These are phyloP conservation scores for Colletotrichum filicis DNA, from an alignment of 2,329 filamentous ascomycete species.

Conservation along the genomic window DNA sequence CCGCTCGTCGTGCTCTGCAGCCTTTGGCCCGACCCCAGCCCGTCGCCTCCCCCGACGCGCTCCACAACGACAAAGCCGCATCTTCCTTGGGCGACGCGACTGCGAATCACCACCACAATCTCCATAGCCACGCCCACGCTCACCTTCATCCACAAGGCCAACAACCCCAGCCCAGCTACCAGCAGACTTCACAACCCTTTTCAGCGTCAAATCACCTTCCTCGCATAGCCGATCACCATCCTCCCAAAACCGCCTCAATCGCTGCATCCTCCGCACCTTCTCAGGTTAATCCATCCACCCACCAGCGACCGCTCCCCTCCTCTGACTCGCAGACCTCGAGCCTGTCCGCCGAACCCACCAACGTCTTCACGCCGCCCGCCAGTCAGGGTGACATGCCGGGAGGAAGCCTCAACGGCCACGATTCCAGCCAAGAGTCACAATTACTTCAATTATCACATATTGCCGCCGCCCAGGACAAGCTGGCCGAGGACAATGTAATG, in stretches of 20 bases:
- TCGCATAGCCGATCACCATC: slow-evolving; percentile 31
- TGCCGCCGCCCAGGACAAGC: slow-evolving; percentile 64
- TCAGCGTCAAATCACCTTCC: not conserved
- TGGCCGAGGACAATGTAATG: slow-evolving; percentile 49
- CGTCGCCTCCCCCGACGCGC: slow-evolving; percentile 16
- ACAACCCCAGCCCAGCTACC: not conserved
- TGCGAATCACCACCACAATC: slow-evolving; percentile 24
- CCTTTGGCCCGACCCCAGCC: not conserved
- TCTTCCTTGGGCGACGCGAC: slow-evolving; percentile 31
- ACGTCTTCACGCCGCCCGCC: slow-evolving; percentile 43
- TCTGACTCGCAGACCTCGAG: slow-evolving; percentile 43
- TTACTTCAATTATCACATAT: slow-evolving; percentile 68
- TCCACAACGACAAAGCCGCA: slow-evolving; percentile 9
- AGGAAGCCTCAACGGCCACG: slow-evolving; percentile 47
- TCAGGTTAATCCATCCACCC: slow-evolving; percentile 3
- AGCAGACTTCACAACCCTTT: not conserved
- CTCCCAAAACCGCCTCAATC: slow-evolving; percentile 38
- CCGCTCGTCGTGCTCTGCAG: slow-evolving; percentile 9
- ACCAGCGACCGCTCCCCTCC: slow-evolving; percentile 37
- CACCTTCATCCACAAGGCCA: not conserved
- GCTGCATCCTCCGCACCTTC: slow-evolving; percentile 37
- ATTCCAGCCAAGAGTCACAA: slow-evolving; percentile 66
- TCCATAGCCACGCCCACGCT: not conserved
- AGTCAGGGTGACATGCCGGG: slow-evolving; percentile 38
- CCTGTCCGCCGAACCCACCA: slow-evolving; percentile 41